Conservation (phyloP, 2,329 filamentous ascomycete genomes). For the Chaetomiaceae sp. region DNA sequence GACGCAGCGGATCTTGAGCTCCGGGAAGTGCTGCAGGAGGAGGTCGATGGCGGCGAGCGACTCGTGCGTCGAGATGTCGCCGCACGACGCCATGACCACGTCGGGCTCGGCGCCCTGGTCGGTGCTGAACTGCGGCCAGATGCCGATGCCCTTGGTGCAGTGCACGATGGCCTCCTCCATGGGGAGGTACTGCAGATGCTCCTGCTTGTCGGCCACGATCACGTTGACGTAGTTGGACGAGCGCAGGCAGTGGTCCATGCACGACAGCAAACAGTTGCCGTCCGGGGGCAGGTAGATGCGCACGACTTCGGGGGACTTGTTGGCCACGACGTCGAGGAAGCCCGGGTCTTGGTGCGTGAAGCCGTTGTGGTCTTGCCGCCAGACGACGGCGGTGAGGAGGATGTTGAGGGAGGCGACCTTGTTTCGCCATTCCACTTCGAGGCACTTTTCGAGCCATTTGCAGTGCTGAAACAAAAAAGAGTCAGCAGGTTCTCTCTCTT, state of each 20-base stretch:
- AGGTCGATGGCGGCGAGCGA: slow-evolving; percentile 70
- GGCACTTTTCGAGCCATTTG: slow-evolving; percentile 79
- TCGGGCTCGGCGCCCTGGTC: slow-evolving; percentile 66
- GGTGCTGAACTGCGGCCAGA: slow-evolving; percentile 74
- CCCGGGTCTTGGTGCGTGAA: slow-evolving; percentile 79
- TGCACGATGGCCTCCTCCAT: slow-evolving; percentile 70
- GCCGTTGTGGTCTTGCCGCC: slow-evolving; percentile 79
- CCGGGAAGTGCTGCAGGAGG: slow-evolving; percentile 65
- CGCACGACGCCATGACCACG: slow-evolving; percentile 70
- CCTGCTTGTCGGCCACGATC: slow-evolving; percentile 74
- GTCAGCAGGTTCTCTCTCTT: slow-evolving; percentile 25
- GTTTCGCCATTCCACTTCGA: slow-evolving; percentile 73
- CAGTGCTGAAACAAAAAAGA: slow-evolving; percentile 57
- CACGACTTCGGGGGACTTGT: slow-evolving; percentile 75
- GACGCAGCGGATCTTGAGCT: slow-evolving; percentile 72
- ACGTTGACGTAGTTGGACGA: slow-evolving; percentile 78
- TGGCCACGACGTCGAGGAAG: slow-evolving; percentile 73
- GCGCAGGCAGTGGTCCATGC: slow-evolving; percentile 70
- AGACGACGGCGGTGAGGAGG: slow-evolving; percentile 71
- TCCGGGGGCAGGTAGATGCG: slow-evolving; percentile 78
- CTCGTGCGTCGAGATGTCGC: slow-evolving; percentile 71
- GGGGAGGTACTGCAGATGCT: slow-evolving; percentile 69
- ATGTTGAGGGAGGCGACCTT: slow-evolving; percentile 75
- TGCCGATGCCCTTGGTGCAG: slow-evolving; percentile 73
- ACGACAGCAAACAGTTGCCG: slow-evolving; percentile 71